Percentiles rank a stretch among this genome's conserved stretches.
Conservation (phyloP, 371 early-diverging fungal genomes). For the Syncephalis fuscata region DNA sequence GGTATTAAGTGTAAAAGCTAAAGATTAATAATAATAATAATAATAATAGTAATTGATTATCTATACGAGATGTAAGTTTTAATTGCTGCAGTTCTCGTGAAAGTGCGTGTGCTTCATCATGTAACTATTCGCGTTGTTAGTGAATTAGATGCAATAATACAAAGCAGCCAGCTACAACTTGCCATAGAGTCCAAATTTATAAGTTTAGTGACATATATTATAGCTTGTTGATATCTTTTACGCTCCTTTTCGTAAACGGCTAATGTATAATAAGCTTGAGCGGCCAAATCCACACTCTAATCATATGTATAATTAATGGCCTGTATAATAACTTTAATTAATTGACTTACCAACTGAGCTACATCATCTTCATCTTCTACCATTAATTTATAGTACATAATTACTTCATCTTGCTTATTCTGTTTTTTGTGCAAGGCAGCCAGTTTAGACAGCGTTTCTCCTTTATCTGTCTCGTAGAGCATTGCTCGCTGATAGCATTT, state of each 20-base stretch:
- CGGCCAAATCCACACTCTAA: slow-evolving; percentile 20
- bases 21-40: too few species aligned
- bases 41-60: too few species aligned
- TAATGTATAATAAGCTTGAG: slow-evolving; percentile 35
- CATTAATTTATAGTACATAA: slow-evolving; percentile 29
- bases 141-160: too few species aligned
- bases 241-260: slow-evolving; percentile 33
- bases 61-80: too few species aligned
- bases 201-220: slow-evolving; percentile 19
- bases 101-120: slow-evolving; percentile 23
- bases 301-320: not conserved
- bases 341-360: too few species aligned
- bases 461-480: slow-evolving; percentile 26
- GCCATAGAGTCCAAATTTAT: slow-evolving; percentile 20
- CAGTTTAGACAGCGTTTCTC: slow-evolving; percentile 26
- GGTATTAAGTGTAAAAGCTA: too few species aligned
- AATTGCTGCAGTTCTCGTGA: slow-evolving; percentile 16
- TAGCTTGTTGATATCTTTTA: slow-evolving; percentile 22
- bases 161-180: too few species aligned
- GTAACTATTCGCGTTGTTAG: too few species aligned
- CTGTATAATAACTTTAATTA: too few species aligned
- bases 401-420: slow-evolving; percentile 27
- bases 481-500: slow-evolving; percentile 51
- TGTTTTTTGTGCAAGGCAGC: slow-evolving; percentile 35
- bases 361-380: slow-evolving; percentile 17